Conservation (phyloP, 2,329 filamentous ascomycete genomes). For the Talaromyces islandicus region DNA sequence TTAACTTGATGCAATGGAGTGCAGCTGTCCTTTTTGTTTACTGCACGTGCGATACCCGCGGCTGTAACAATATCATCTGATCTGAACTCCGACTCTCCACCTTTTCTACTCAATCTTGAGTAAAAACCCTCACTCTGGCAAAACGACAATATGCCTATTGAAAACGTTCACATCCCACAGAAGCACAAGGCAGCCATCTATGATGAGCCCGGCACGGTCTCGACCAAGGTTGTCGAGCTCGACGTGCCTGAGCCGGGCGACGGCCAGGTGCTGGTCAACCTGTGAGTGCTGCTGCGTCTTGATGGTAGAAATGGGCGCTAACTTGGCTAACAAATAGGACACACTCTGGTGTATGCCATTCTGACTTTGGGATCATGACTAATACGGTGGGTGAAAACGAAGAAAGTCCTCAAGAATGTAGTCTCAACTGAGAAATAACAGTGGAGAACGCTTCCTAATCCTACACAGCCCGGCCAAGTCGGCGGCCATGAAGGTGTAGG, state of each 20-base stretch:
- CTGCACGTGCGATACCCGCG: not conserved
- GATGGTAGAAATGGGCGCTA: not conserved
- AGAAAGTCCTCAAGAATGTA: not conserved
- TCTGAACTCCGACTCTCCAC: not conserved
- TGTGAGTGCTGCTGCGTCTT: conserved; percentile 37
- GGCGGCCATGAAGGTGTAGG: conserved; percentile 67
- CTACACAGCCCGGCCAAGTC: conserved; percentile 56
- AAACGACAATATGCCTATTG: conserved; percentile 23
- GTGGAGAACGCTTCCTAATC: conserved; percentile 54
- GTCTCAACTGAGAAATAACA: conserved; percentile 18
- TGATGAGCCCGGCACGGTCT: conserved; percentile 59
- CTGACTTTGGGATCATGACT: conserved; percentile 54
- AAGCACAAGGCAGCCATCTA: conserved; percentile 61
- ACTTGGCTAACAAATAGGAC: conserved; percentile 33
- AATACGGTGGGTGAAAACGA: conserved; percentile 25
- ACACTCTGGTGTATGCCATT: conserved; percentile 61
- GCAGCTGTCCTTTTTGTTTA: not conserved
- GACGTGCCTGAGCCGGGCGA: conserved; percentile 60
- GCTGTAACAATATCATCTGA: not conserved
- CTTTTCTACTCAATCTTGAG: not conserved
- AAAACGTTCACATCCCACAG: conserved; percentile 40
- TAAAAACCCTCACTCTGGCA: not conserved
- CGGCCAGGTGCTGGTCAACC: conserved; percentile 57
- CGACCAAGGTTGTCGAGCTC: conserved; percentile 57
- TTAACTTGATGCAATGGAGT: not conserved